Percentiles rank a stretch among this genome's conserved stretches.
Evolutionary conservation across 1,139 yeast genomes (phyloP).

Genomic region (Meyerozyma smithsonii): DNA sequence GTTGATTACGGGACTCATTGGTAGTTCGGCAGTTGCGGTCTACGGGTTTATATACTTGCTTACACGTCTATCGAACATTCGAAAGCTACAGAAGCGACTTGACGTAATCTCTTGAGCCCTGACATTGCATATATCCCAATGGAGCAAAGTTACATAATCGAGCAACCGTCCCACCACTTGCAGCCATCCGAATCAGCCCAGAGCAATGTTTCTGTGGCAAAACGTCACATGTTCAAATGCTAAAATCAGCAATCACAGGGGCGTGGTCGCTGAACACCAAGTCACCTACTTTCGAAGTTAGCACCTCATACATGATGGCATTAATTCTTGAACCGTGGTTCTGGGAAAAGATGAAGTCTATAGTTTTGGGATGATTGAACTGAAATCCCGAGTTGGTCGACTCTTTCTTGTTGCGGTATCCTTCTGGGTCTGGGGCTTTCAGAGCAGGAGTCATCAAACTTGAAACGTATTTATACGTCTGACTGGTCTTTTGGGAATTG

Average conservation of each 20-base stretch:
- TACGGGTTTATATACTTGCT: neutral
- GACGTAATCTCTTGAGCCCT: conserved; percentile 1
- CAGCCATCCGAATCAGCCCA: neutral
- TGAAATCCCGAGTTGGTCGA: neutral
- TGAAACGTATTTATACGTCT: conserved; percentile 6
- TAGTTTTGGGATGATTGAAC: neutral
- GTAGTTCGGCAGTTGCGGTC: neutral
- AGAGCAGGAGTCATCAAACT: conserved; percentile 4
- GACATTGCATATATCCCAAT: neutral
- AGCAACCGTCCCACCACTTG: neutral
- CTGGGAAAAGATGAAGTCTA: conserved; percentile 1
- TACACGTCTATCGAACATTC: neutral
- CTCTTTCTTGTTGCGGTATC: neutral
- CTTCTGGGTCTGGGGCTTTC: neutral
- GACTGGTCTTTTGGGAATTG: conserved; percentile 3
- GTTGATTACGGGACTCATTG: conserved; percentile 6
- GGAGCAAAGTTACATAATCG: neutral
- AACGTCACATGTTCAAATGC: neutral
- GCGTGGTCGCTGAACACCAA: conserved; percentile 2
- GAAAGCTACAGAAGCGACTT: neutral
- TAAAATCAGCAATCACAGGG: neutral
- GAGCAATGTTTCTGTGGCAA: neutral
- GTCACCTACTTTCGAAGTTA: neutral
- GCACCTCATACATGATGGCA: neutral
- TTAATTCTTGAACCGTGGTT: neutral